Evolutionary conservation across 2,329 filamentous ascomycete genomes (phyloP), one percentile per base, ranked within the genome.

Genomic region (Phymatotrichopsis omnivora): DNA sequence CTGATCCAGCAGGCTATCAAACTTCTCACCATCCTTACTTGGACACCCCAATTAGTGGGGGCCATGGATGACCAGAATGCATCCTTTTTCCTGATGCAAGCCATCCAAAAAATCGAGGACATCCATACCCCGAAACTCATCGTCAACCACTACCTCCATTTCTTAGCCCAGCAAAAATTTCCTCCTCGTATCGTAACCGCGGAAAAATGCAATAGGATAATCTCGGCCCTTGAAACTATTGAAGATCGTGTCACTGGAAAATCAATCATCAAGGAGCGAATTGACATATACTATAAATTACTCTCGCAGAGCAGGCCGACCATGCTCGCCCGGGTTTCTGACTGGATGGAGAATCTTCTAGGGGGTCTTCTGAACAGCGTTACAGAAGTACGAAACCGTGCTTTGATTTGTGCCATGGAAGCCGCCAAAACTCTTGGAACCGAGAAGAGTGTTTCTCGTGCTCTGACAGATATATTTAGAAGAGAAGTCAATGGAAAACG

Each of bases 261-360:
- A 60, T 85, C 81, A 49, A 82, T 93, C 28, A 68, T 86, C 29
- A 78, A 80, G 56, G 79, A 82, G 47, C 78, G 89, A 12, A 70
- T 94, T 8, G 69, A 77, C 35, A 80, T 93, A 40, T 95, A 94
- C 61, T 76, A 78, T 52, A 80, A 78, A 42, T 68, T 98, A 2
- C 64, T 94, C 19, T 74, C 75, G 48, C 83, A 93, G 63, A 75
- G 78, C 4, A 79, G 74, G 39, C 64, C 69, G 14, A 67, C 76
- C 17, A 93, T 98, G 79, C 65, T 78, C 12, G 66, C 72, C 19
- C 77, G 85, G 31, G 68, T 73, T 44, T 69, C 74, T 2, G 73
- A 84, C 48, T 98, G 91, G 89, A 69, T 95, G 37, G 72, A 81
- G 40, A 81, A 93, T 61, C 67, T 94, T 16, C 78, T 96, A 53